These are phyloP conservation scores for Cylindrotheca closterium DNA, from an alignment of 108 stramenopile species.

Conservation along the genomic window DNA sequence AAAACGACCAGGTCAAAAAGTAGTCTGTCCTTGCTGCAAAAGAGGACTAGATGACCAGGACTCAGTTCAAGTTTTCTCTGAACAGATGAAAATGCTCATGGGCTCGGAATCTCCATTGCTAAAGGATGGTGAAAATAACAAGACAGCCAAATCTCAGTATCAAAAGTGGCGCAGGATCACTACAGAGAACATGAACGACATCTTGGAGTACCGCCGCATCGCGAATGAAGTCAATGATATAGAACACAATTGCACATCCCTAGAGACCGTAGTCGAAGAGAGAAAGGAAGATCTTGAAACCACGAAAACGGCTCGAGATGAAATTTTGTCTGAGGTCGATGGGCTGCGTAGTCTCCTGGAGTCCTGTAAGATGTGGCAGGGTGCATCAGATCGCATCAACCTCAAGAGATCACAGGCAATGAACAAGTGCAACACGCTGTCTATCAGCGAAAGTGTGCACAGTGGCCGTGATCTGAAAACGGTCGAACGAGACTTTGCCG, in stretches of 20 bases:
- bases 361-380: constrained; percentile 47
- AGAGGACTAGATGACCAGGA: constrained; percentile 15
- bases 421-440: constrained; percentile 51
- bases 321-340: constrained; percentile 23
- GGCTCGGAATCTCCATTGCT: constrained; percentile 18
- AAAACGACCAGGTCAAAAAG: background rate
- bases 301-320: constrained; percentile 17
- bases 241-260: constrained; percentile 36
- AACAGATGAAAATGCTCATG: constrained; percentile 13
- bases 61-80: constrained; percentile 5
- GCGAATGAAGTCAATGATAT: constrained; percentile 55
- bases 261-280: constrained; percentile 31
- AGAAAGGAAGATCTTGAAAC: constrained; percentile 30
- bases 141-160: constrained; percentile 37
- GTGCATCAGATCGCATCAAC: constrained; percentile 28
- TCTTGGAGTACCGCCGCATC: constrained; percentile 48
- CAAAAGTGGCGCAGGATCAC: constrained; percentile 42
- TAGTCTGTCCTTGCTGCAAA: constrained; percentile 45
- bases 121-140: constrained; percentile 36
- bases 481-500: constrained; percentile 59
- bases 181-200: constrained; percentile 26
- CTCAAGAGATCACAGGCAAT: constrained; percentile 46
- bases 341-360: constrained; percentile 57
- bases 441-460: constrained; percentile 19
- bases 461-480: constrained; percentile 57